A percentile compares a stretch with the other conserved stretches of the same genome.
Conservation (phyloP, 345 rosid species). For the Brassica incana region DNA sequence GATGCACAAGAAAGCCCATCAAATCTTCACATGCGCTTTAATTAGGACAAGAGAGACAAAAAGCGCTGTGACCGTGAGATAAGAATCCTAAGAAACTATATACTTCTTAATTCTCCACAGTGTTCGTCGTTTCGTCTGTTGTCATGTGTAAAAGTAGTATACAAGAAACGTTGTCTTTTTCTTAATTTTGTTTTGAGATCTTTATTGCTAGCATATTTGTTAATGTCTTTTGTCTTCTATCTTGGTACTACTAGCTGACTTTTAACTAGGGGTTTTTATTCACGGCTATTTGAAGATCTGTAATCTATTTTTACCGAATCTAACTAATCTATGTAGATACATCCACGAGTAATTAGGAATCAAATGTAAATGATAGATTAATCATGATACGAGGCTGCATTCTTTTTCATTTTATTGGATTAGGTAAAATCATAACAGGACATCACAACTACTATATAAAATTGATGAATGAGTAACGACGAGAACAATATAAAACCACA, state of each 20-base stretch:
- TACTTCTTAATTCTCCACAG: constrained; percentile 15
- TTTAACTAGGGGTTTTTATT: not conserved
- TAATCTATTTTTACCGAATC: not conserved
- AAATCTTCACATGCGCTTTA: constrained; percentile 29
- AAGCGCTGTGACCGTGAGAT: constrained; percentile 12
- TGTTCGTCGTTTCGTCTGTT: constrained; percentile 28
- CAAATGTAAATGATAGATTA: not conserved
- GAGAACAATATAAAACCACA: not conserved
- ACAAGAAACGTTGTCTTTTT: constrained; percentile 28
- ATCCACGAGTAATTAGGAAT: not conserved
- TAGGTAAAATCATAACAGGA: constrained; percentile 2
- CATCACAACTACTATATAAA: constrained; percentile 10
- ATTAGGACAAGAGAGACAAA: constrained; percentile 18
- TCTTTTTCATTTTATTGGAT: not conserved
- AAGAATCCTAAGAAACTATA: constrained; percentile 34
- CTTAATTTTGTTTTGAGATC: constrained; percentile 15
- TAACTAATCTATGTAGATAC: not conserved
- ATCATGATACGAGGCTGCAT: not conserved
- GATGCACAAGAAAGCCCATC: constrained; percentile 30
- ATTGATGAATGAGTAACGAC: constrained; percentile 18
- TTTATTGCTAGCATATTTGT: constrained; percentile 12
- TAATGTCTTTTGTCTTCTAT: not conserved
- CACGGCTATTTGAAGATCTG: not conserved
- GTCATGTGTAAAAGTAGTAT: not conserved
- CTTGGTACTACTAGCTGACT: not conserved